Base-by-base conservation (phyloP, 768 basidiomycete genomes). In the Leccinum variicolor region DNA sequence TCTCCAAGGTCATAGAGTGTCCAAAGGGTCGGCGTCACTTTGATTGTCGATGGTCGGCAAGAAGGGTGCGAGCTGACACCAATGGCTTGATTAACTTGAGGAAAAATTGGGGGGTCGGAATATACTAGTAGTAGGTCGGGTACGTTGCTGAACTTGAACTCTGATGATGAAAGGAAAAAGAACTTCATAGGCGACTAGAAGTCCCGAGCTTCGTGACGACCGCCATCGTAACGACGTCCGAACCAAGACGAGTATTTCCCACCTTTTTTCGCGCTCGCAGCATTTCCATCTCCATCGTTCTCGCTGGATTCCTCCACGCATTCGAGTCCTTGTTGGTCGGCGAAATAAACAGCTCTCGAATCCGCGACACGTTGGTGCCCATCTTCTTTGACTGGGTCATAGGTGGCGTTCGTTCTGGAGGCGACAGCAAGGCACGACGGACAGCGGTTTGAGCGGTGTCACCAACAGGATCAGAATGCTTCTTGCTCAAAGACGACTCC, bases 271-370 rank as follows among this genome's bases (percentile, higher is more conserved):
- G 55, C 7, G 49, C 26, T n/a, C 59, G 26, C 0, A 53, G 51
- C 15, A 62, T 41, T 45, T 62, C 52, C 17, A 66, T 56, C 46
- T 57, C 59, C 1, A 52, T 57, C 19, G 54, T 55, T 8, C 54
- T 58, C 21, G 15, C 19, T 1, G 43, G 23, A 33, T 60, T 54
- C 31, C 6, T 58, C 14, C 49, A 52, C 4, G 14, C n/a, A n/a
- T n/a, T n/a, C n/a, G n/a, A n/a, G 1, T 36, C 29, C 29, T 52
- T 28, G 15, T 55, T 57, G 13, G 59, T 61, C 19, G 53, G n/a
- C 3, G 66, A 54, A 2, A 51, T 17, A 23, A 57, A 61, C 19
- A 55, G 0, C 23, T 50, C 55, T 1, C 52, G 56, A 17, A 60
- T 39, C 17, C 25, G 55, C 2, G 53, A 49, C n/a, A 15, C 29